Evolutionary conservation across 352 stramenopile species (phyloP).

Genomic region (Elongisporangium anandrum): DNA sequence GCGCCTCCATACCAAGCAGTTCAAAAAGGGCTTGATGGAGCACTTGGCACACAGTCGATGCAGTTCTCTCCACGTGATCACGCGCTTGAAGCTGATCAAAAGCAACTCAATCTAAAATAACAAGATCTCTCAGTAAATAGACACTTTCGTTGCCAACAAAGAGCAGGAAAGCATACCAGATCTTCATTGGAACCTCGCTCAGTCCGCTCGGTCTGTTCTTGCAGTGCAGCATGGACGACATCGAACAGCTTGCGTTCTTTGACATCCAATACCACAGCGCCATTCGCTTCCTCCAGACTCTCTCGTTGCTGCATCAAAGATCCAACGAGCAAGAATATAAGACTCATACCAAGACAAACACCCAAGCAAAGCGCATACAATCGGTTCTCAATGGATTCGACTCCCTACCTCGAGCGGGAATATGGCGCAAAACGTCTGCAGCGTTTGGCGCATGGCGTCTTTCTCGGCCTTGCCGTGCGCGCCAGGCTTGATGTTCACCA

Average conservation of each 20-base stretch:
- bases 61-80: constrained; percentile 78
- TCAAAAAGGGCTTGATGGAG: constrained; percentile 78
- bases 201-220: constrained; percentile 55
- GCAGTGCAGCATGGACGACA: constrained; percentile 61
- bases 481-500: constrained; percentile 48
- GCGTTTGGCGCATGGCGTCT: constrained; percentile 36
- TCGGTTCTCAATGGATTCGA: neutral
- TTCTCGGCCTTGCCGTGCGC: constrained; percentile 32
- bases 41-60: constrained; percentile 79
- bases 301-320: constrained; percentile 12
- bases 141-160: neutral
- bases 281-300: constrained; percentile 18
- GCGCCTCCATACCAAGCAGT: constrained; percentile 47
- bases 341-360: too few species aligned
- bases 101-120: constrained; percentile 51
- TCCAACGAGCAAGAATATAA: neutral
- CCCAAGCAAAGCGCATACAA: neutral
- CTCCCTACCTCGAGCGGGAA: constrained; percentile 60
- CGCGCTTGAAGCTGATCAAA: constrained; percentile 61
- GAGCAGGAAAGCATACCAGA: constrained; percentile 21
- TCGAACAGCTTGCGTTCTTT: constrained; percentile 79
- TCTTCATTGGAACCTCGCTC: constrained; percentile 48
- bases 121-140: neutral
- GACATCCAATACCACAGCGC: constrained; percentile 41
- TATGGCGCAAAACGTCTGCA: constrained; percentile 71